Evolutionary conservation across 192 early-diverging fungal species (phyloP).

Genomic region (Funneliformis mosseae): DNA sequence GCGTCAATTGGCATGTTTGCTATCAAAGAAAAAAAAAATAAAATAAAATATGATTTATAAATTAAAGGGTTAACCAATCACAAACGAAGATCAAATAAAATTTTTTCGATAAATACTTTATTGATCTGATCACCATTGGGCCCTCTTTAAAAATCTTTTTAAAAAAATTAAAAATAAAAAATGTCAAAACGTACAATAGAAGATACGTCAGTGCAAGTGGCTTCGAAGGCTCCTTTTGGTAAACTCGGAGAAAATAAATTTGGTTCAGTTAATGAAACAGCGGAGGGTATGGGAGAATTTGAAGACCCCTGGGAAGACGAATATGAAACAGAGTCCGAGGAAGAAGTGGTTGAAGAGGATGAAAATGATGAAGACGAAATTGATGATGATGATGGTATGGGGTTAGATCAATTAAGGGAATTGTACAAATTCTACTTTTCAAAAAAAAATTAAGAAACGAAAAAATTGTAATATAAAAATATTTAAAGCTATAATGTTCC

Average conservation of each 20-base stretch:
- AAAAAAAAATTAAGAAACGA: too few species aligned
- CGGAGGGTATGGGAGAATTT: conserved; percentile 83
- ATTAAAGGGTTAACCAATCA: neutral
- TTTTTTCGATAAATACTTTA: neutral
- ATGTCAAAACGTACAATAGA: conserved; percentile 47
- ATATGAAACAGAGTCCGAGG: conserved; percentile 62
- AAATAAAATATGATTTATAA: neutral
- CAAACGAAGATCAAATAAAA: neutral
- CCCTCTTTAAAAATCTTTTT: neutral
- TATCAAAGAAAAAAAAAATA: neutral
- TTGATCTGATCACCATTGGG: neutral
- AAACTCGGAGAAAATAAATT: conserved; percentile 1
- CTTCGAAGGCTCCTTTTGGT: conserved; percentile 27
- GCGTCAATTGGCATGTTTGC: conserved; percentile 31
- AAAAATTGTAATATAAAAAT: too few species aligned
- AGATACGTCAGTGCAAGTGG: conserved; percentile 10
- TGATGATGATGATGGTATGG: neutral
- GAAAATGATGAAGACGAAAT: neutral
- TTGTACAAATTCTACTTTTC: neutral
- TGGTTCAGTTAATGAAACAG: conserved; percentile 36
- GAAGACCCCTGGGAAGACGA: conserved; percentile 95
- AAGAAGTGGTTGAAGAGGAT: conserved; percentile 4
- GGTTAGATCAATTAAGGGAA: neutral
- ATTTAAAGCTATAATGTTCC: too few species aligned
- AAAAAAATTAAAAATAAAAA: neutral